Base-by-base conservation (phyloP, 2,329 filamentous ascomycete species). In the Alternaria burnsii region DNA sequence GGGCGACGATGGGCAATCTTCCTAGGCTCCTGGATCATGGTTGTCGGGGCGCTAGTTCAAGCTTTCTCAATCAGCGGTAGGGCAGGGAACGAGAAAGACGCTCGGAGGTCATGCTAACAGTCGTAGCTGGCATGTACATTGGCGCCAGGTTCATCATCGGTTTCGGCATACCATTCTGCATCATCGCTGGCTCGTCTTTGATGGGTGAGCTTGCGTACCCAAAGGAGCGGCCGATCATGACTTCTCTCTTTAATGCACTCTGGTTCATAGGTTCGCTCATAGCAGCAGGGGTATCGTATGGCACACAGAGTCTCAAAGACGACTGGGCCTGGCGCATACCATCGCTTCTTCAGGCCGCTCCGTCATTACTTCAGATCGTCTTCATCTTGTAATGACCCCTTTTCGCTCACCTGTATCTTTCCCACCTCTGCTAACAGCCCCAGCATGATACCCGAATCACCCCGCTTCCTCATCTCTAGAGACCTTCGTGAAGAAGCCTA, bases 251-350 rank as follows among this genome's bases (percentile, higher is more conserved):
- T 78, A 90, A 90, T 76, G 89, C 86, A 59, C 76, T 89, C 50
- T 91, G 87, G 86, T 89, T 89, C 72, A 73, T 87, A 54, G 87
- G 86, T 22, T 76, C 79, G 24, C 73, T 82, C 20, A 54, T 88
- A 46, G 87, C 88, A 14, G 86, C 86, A 5, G 86, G 85, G 73
- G 83, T 89, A 48, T 87, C 86, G 24, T 90, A 87, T 83, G 88
- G 86, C 22, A 90, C 88, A 2, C 81, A 84, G 36, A 79, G 81
- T 42, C 83, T 90, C 60, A 69, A 79, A n/a, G 83, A 76, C 63
- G 80, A 89, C 67, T 90, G 88, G 88, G 86, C 87, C 1, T 91
- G 89, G 89, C 82, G 88, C 54, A 86, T 85, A 51, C 87, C 89
- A 51, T 86, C 87, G 14, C 80, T 90, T 16, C 79, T 90, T n/a